Base-by-base conservation (phyloP, 2,329 filamentous ascomycete genomes). In the Ophiostoma sp. region DNA sequence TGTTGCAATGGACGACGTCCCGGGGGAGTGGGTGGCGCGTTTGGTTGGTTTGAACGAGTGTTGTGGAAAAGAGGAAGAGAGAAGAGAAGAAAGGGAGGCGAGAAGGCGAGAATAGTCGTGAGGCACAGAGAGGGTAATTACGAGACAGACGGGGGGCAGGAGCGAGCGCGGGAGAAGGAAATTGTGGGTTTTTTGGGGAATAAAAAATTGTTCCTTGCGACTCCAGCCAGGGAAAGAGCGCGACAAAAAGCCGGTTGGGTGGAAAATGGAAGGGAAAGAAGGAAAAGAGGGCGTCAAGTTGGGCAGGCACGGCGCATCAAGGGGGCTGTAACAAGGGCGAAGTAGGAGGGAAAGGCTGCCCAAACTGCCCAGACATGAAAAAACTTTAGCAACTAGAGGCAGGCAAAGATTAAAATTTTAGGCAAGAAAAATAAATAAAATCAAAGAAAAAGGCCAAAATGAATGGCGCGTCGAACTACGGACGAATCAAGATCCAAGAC, bases 271-370 rank as follows among this genome's bases (percentile, higher is more conserved):
- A 19, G 9, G 42, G 28, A 9, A 68, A 25, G 17, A 33, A 28
- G 28, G 55, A 8, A 59, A 59, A 59, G 68, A 55, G 48, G 48
- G 28, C 15, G 68, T 31, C 57, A 36, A 25, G 55, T 71, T 66
- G 70, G 59, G 69, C 69, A 71, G 69, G 69, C 69, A 71, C 69
- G 17, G 48, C 45, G 31, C 45, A n/a, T 17, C 12, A 31, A 36
- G 31, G 57, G 59, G 59, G 55, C 55, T 55, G 52, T n/a, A 36
- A 9, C 25, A 69, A 42, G 22, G 36, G 52, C 36, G 55, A 70
- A 39, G n/a, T n/a, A 57, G 68, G 22, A 55, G 22, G 50, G 22
- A 55, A 25, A 55, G 50, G n/a, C 50, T 55, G 50, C 50, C 50
- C 50, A 25, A 25, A 22, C 50, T 48, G 52, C 33, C 31, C 25